Percentiles rank a stretch among this genome's conserved stretches.
Conservation (phyloP, 2,329 filamentous ascomycete species). For the Capronia americana region DNA sequence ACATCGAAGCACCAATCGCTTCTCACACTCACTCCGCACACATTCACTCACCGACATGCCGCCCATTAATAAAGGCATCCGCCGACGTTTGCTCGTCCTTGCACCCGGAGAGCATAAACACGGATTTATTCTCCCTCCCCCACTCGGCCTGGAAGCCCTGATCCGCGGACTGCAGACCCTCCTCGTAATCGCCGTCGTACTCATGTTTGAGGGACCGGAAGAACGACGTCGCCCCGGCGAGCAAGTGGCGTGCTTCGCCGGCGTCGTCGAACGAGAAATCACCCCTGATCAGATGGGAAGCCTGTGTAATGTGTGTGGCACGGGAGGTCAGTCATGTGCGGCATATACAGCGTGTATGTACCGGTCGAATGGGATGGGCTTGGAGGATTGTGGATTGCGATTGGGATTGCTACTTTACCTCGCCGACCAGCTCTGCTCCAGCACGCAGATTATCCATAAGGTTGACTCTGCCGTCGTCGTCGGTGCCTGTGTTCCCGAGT, state of each 20-base stretch:
- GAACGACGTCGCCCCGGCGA: constrained; percentile 61
- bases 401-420: constrained; percentile 47
- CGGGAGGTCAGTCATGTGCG: background rate
- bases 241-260: constrained; percentile 58
- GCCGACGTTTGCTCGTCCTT: constrained; percentile 60
- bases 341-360: background rate
- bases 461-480: constrained; percentile 63
- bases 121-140: constrained; percentile 54
- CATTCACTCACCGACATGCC: constrained; percentile 41
- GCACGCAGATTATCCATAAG: constrained; percentile 62
- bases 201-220: constrained; percentile 51
- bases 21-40: background rate
- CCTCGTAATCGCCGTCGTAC: constrained; percentile 52
- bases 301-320: background rate
- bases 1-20: background rate
- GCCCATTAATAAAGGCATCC: constrained; percentile 55
- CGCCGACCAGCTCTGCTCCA: constrained; percentile 58
- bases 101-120: constrained; percentile 60
- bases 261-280: constrained; percentile 52
- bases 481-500: constrained; percentile 46
- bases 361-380: background rate
- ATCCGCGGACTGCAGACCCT: constrained; percentile 49
- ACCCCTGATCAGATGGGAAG: constrained; percentile 53
- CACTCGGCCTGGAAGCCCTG: constrained; percentile 55
- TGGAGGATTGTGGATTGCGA: background rate